Conservation (phyloP, 768 basidiomycete genomes). For the Cyathus striatus region DNA sequence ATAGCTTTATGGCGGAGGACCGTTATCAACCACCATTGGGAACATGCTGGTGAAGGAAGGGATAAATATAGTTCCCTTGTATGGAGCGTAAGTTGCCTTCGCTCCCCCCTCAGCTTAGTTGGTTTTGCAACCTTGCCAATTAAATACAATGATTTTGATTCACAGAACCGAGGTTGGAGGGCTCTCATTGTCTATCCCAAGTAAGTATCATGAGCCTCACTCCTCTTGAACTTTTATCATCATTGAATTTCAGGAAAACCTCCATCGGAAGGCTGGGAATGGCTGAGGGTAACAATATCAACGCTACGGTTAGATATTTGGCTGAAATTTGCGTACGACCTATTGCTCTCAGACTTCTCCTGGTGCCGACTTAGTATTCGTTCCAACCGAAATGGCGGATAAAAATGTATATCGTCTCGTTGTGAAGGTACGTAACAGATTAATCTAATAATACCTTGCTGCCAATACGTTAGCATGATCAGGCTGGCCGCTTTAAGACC, state of each 20-base stretch:
- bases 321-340: not conserved
- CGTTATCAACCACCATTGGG: not conserved
- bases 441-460: not conserved
- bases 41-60: not conserved
- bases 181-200: not conserved
- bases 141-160: not conserved
- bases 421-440: too few relatives aligned
- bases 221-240: not conserved
- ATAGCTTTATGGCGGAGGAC: not conserved
- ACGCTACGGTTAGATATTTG: too few relatives aligned
- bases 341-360: not conserved
- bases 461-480: not conserved
- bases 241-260: not conserved
- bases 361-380: too few relatives aligned
- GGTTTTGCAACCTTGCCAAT: not conserved
- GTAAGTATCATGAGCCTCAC: not conserved
- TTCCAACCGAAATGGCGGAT: too few relatives aligned
- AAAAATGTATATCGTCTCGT: too few relatives aligned
- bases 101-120: not conserved
- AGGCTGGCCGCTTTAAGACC: not conserved
- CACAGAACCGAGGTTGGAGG: not conserved
- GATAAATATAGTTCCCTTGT: not conserved
- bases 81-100: not conserved
- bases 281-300: too few relatives aligned
- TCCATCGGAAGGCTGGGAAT: not conserved